These are phyloP conservation scores for Capsella rubella DNA, from an alignment of 441 rosid genomes.

Conservation along the genomic window DNA sequence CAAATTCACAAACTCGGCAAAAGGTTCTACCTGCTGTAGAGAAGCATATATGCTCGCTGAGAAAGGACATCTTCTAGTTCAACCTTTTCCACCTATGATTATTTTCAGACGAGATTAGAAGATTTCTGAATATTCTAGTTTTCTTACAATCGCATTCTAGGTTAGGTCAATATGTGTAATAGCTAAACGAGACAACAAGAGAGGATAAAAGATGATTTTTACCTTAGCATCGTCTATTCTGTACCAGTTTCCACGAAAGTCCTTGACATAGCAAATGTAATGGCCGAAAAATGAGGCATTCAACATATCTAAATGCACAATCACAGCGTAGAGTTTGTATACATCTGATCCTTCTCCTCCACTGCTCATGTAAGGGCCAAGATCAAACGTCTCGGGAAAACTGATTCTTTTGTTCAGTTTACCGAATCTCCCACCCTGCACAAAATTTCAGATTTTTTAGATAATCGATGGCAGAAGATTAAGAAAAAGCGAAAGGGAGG, in stretches of 20 bases:
- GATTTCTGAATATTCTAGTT: background rate
- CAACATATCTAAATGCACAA: constrained; percentile 95
- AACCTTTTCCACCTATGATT: constrained; percentile 70
- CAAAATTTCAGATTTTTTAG: constrained; percentile 38
- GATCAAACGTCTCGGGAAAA: constrained; percentile 88
- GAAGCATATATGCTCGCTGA: constrained; percentile 95
- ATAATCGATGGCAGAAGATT: constrained; percentile 8
- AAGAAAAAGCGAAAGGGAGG: background rate
- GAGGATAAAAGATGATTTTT: constrained; percentile 34
- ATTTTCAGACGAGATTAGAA: constrained; percentile 8
- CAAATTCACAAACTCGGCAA: background rate
- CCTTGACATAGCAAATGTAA: constrained; percentile 90
- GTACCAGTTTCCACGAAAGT: constrained; percentile 86
- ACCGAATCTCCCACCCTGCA: constrained; percentile 97
- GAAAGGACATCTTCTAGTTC: constrained; percentile 94
- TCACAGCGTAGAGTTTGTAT: constrained; percentile 93
- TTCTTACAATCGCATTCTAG: background rate
- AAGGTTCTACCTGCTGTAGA: constrained; percentile 78
- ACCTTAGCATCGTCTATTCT: constrained; percentile 94
- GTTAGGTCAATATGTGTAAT: background rate
- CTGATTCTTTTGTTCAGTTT: constrained; percentile 93
- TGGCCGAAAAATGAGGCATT: constrained; percentile 99
- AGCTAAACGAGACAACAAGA: constrained; percentile 15
- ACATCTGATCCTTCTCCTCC: constrained; percentile 70
- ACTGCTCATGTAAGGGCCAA: constrained; percentile 87